These are phyloP conservation scores for Gaillardinia entomophila DNA, from an alignment of 805 yeast genomes.

Conservation along the genomic window DNA sequence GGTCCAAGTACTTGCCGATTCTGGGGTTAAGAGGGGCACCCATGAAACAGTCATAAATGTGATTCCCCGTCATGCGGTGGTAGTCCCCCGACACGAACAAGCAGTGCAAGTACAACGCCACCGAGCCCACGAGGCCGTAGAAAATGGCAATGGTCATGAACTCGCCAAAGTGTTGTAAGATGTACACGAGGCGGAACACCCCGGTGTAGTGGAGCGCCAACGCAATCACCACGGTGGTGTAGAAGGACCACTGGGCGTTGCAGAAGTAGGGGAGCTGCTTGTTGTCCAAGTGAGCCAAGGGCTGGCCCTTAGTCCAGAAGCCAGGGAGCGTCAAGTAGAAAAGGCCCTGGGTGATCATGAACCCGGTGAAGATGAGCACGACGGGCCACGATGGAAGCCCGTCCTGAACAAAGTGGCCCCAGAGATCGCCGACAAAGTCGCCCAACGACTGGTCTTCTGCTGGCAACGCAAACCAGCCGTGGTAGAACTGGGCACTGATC, in stretches of 20 bases:
- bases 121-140: constrained; percentile 66
- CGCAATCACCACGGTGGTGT: constrained; percentile 55
- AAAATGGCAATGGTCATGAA: constrained; percentile 89
- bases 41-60: constrained; percentile 87
- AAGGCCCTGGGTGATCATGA: constrained; percentile 60
- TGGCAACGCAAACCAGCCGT: constrained; percentile 71
- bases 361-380: constrained; percentile 67
- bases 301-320: constrained; percentile 92
- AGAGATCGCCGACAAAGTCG: constrained; percentile 37
- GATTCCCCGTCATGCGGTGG: constrained; percentile 88
- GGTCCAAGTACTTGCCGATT: constrained; percentile 76
- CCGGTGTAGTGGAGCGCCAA: constrained; percentile 67
- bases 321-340: constrained; percentile 89
- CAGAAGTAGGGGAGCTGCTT: constrained; percentile 88
- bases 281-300: constrained; percentile 72
- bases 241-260: constrained; percentile 84
- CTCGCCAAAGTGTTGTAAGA: constrained; percentile 80
- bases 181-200: constrained; percentile 63
- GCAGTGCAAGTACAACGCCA: constrained; percentile 66
- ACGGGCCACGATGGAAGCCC: constrained; percentile 58
- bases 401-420: constrained; percentile 39
- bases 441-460: constrained; percentile 46
- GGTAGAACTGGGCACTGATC: constrained; percentile 79
- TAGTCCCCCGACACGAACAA: constrained; percentile 64
- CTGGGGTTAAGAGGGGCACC: constrained; percentile 98